A percentile compares a stretch with the other conserved stretches of the same genome.
Conservation (phyloP, 2,329 filamentous ascomycete species). For the Madurella fahalii region DNA sequence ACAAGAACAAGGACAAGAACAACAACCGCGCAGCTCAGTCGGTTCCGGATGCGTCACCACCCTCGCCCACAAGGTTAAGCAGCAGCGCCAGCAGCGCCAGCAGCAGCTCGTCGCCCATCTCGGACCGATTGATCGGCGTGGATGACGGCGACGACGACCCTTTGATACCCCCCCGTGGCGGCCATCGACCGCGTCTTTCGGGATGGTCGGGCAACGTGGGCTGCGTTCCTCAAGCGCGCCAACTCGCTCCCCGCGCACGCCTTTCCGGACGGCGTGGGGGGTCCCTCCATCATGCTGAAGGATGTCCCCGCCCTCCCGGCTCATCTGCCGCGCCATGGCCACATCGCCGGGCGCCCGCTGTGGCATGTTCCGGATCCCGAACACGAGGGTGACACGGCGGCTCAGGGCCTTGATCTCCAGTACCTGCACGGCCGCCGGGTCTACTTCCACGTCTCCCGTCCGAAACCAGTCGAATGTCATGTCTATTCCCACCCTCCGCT, state of each 20-base stretch:
- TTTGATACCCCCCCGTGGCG: background rate
- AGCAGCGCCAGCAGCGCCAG: background rate
- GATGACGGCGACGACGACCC: slow-evolving; percentile 4
- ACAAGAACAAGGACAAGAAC: no score
- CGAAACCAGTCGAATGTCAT: background rate
- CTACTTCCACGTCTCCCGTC: background rate
- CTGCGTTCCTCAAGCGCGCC: background rate
- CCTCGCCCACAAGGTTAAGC: background rate
- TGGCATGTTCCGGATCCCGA: slow-evolving; percentile 11
- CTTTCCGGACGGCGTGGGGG: background rate
- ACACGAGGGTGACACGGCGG: background rate
- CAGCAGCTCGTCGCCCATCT: background rate
- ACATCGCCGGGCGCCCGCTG: background rate
- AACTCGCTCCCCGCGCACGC: background rate
- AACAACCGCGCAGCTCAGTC: background rate
- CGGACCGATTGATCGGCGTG: background rate
- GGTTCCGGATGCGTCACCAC: background rate
- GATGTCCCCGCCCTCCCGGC: slow-evolving; percentile 6
- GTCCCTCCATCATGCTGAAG: slow-evolving; percentile 5
- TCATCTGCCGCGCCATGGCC: background rate
- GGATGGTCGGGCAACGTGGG: background rate
- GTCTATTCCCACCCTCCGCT: no score
- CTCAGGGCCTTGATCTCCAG: background rate
- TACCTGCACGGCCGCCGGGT: background rate
- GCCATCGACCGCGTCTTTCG: slow-evolving; percentile 1